A percentile compares a stretch with the other conserved stretches of the same genome.
Conservation (phyloP, 352 stramenopile species). For the Aphanomyces invadans region DNA sequence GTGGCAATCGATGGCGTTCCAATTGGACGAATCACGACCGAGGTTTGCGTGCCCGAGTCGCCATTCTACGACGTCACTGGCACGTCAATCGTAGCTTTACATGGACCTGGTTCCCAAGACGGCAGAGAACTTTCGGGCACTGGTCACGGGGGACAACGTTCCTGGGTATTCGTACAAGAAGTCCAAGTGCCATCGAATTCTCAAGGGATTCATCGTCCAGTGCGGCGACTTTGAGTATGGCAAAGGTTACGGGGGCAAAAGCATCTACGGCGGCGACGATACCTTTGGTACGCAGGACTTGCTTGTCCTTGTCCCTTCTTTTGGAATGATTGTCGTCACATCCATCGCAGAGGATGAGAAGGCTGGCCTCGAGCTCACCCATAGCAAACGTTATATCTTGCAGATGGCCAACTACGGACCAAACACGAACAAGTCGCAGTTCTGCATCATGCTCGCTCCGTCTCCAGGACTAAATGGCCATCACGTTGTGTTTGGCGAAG, state of each 20-base stretch:
- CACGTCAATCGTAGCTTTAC: conserved; percentile 85
- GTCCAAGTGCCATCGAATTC: conserved; percentile 95
- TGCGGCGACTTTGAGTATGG: conserved; percentile 92
- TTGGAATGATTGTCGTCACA: neutral
- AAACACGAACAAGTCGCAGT: conserved; percentile 98
- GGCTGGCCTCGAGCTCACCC: conserved; percentile 59
- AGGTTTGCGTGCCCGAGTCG: conserved; percentile 30
- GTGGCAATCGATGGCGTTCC: conserved; percentile 66
- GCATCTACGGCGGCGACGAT: conserved; percentile 87
- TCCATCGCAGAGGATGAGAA: conserved; percentile 88
- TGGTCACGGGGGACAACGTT: conserved; percentile 95
- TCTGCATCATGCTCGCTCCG: conserved; percentile 94
- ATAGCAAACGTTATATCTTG: conserved; percentile 77
- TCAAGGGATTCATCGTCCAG: conserved; percentile 98
- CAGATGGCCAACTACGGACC: conserved; percentile 97
- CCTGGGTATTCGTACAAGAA: conserved; percentile 93
- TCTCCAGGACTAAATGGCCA: conserved; percentile 70
- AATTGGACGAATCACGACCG: conserved; percentile 58
- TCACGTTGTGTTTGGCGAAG: conserved; percentile 76
- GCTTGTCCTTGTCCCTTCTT: neutral
- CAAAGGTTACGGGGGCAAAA: conserved; percentile 92
- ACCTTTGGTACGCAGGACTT: conserved; percentile 88
- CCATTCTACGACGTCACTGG: neutral
- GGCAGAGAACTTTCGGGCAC: conserved; percentile 94
- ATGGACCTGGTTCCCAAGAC: conserved; percentile 95